phyloP scores from a whole-genome alignment of 768 basidiomycete species.

The Tricholoma saponaceum region DNA sequence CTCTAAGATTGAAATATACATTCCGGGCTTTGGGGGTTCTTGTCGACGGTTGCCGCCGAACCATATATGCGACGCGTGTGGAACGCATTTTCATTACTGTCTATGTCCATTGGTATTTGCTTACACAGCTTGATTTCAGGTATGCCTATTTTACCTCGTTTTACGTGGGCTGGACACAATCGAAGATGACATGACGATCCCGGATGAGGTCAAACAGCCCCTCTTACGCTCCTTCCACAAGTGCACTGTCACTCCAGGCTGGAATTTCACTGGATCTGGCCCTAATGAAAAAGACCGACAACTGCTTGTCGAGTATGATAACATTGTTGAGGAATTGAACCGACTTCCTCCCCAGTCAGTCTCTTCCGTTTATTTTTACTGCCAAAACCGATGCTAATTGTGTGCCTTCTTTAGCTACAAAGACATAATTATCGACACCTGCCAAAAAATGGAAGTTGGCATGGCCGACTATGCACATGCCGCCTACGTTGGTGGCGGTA shows the following conservation, averaged over 20 bases:
- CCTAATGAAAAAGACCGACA: conserved; percentile 86
- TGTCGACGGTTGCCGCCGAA: no score
- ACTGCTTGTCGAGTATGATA: conserved; percentile 79
- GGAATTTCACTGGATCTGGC: conserved; percentile 80
- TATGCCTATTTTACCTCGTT: conserved; percentile 93
- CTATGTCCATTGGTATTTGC: no score
- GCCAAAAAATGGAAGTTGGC: conserved; percentile 83
- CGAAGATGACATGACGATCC: conserved; percentile 97
- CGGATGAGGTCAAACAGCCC: conserved; percentile 82
- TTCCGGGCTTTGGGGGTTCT: no score
- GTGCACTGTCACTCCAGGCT: conserved; percentile 76
- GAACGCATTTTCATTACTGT: no score
- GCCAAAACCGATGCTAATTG: not conserved
- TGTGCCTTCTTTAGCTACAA: conserved; percentile 50
- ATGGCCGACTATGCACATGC: conserved; percentile 96
- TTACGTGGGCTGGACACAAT: conserved; percentile 94
- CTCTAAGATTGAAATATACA: no score
- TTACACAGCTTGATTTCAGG: conserved; percentile 40
- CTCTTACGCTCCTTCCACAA: conserved; percentile 79
- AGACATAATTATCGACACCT: conserved; percentile 77
- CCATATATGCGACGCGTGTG: no score
- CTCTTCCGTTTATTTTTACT: conserved; percentile 2
- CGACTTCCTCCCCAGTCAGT: conserved; percentile 60
- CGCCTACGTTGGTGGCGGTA: conserved; percentile 58
- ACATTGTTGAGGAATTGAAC: conserved; percentile 77